A percentile compares a stretch with the other conserved stretches of the same genome.
Conservation (phyloP, 164 flowering plant genomes). For the Piper betle region DNA sequence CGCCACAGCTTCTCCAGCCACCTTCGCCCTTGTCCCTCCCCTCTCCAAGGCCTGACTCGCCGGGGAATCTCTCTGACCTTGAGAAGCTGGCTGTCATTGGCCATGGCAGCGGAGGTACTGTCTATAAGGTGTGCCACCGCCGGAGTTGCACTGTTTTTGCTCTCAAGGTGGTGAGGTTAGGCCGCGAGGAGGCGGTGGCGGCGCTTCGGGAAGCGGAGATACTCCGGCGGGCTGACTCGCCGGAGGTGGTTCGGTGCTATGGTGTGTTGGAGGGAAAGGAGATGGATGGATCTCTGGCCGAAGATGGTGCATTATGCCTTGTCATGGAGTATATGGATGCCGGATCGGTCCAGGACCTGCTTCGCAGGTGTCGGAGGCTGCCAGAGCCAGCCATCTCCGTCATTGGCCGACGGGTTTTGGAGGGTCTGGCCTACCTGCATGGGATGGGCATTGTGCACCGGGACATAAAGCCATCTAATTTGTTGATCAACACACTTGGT, state of each 20-base stretch:
- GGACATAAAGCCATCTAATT: slow-evolving; percentile 67
- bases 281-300: slow-evolving; percentile 35
- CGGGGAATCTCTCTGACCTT: slow-evolving; percentile 12
- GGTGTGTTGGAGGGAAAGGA: slow-evolving; percentile 19
- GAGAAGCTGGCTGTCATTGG: slow-evolving; percentile 46
- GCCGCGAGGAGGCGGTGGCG: slow-evolving; percentile 2
- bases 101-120: slow-evolving; percentile 73
- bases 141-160: slow-evolving; percentile 37
- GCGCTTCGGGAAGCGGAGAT: slow-evolving; percentile 52
- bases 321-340: slow-evolving; percentile 65
- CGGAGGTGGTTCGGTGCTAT: slow-evolving; percentile 34
- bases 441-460: slow-evolving; percentile 56
- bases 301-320: slow-evolving; percentile 35
- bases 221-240: slow-evolving; percentile 61
- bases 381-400: slow-evolving; percentile 27
- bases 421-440: slow-evolving; percentile 57
- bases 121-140: slow-evolving; percentile 51
- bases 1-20: slow-evolving; percentile 23
- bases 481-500: slow-evolving; percentile 33
- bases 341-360: slow-evolving; percentile 34
- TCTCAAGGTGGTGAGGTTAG: slow-evolving; percentile 39
- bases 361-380: slow-evolving; percentile 21
- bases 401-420: slow-evolving; percentile 41
- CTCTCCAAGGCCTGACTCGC: slow-evolving; percentile 2
- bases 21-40: slow-evolving; percentile 20